A percentile compares a stretch with the other conserved stretches of the same genome.
Conservation (phyloP, 306 rosid genomes). For the Ziziphus jujuba region DNA sequence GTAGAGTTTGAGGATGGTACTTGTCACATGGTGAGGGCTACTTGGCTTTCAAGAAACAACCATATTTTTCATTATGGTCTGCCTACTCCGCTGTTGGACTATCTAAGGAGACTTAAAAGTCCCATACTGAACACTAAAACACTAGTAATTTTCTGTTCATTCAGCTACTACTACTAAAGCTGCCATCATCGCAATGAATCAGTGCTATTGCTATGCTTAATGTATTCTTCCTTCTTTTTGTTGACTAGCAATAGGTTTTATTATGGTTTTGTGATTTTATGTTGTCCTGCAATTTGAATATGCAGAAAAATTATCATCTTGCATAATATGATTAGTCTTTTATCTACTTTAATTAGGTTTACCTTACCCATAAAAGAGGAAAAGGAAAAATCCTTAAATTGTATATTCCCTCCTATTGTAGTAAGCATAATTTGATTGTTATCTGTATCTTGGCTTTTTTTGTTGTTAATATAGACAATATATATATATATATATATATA, state of each 20-base stretch:
- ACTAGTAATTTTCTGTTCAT: slow-evolving; percentile 44
- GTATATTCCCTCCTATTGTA: background rate
- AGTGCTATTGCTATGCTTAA: slow-evolving; percentile 6
- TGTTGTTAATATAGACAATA: background rate
- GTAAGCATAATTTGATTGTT: background rate
- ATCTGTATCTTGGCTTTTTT: background rate
- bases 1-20: slow-evolving; percentile 57
- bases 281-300: background rate
- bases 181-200: background rate
- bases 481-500: background rate
- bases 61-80: slow-evolving; percentile 60
- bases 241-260: background rate
- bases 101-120: slow-evolving; percentile 49
- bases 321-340: background rate
- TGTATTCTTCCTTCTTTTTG: background rate
- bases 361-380: too few species aligned
- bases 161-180: background rate
- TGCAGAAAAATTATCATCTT: too few species aligned
- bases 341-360: background rate
- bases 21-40: slow-evolving; percentile 81
- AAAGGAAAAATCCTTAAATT: background rate
- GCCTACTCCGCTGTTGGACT: slow-evolving; percentile 72
- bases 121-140: slow-evolving; percentile 43
- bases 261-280: background rate
- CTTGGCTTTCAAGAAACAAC: slow-evolving; percentile 68